A percentile compares a stretch with the other conserved stretches of the same genome.
phyloP scores from a whole-genome alignment of 257 asterid species.

The Nicotiana tabacum region DNA sequence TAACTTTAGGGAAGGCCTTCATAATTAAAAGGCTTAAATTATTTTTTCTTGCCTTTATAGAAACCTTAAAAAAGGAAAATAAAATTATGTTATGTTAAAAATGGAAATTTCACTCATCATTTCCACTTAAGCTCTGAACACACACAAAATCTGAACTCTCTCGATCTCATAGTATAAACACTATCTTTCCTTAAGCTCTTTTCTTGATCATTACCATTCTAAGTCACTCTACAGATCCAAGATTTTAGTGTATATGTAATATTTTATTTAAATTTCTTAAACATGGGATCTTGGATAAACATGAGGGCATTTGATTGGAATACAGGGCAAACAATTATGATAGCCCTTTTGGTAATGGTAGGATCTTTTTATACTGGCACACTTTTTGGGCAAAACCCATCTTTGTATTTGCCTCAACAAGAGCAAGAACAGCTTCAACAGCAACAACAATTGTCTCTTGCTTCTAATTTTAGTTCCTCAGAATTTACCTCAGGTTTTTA shows the following conservation, averaged over 20 bases:
- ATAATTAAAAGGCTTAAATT: too few species aligned
- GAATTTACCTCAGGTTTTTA: constrained; percentile 32
- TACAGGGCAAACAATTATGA: constrained; percentile 51
- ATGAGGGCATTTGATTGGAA: constrained; percentile 74
- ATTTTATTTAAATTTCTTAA: background rate
- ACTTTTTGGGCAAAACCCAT: constrained; percentile 43
- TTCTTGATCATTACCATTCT: background rate
- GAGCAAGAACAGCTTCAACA: constrained; percentile 23
- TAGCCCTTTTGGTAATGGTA: constrained; percentile 58
- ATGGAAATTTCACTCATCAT: background rate
- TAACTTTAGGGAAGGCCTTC: background rate
- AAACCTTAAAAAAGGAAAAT: background rate
- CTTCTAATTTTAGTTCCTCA: constrained; percentile 24
- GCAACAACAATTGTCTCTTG: constrained; percentile 19
- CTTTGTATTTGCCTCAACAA: constrained; percentile 24
- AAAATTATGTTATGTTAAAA: background rate
- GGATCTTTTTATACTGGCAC: constrained; percentile 86
- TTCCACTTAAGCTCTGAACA: background rate
- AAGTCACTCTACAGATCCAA: background rate
- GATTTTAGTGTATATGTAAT: background rate
- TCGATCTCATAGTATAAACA: background rate
- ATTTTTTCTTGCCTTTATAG: background rate
- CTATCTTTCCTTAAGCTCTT: background rate
- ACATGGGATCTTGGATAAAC: constrained; percentile 20
- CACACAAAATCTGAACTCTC: background rate